A percentile compares a stretch with the other conserved stretches of the same genome.
These are phyloP conservation scores for Fusarium camptoceras DNA, from an alignment of 2,329 filamentous ascomycete genomes.

Conservation along the genomic window DNA sequence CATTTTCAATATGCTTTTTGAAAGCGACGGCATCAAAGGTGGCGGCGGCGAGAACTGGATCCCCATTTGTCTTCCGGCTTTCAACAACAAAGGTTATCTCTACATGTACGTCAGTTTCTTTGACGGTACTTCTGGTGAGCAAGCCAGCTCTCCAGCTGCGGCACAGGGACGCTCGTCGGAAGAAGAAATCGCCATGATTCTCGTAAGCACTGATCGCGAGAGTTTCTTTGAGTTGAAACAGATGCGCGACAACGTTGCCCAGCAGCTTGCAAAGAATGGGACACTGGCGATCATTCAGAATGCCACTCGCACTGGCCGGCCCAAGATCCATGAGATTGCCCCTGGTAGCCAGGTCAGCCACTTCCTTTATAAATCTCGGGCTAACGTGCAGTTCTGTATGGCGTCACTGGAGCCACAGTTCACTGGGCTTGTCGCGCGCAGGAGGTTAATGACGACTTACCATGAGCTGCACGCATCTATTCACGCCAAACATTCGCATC, in stretches of 20 bases:
- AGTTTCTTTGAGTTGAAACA: conserved; percentile 90
- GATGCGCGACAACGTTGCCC: conserved; percentile 71
- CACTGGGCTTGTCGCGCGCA: conserved; percentile 64
- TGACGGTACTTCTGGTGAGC: conserved; percentile 63
- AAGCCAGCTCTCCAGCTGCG: conserved; percentile 61
- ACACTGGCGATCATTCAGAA: conserved; percentile 79
- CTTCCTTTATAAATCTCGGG: conserved; percentile 94
- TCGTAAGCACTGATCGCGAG: conserved; percentile 94
- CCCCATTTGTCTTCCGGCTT: conserved; percentile 92
- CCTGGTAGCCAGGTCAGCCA: conserved; percentile 85
- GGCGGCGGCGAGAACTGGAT: conserved; percentile 97
- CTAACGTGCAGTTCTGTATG: conserved; percentile 97
- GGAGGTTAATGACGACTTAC: conserved; percentile 86
- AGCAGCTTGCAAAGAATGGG: conserved; percentile 80
- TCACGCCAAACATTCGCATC: conserved; percentile 85
- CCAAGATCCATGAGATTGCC: conserved; percentile 78
- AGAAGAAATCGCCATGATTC: conserved; percentile 87
- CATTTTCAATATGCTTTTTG: conserved; percentile 99
- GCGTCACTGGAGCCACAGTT: conserved; percentile 81
- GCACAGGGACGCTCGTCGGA: conserved; percentile 75
- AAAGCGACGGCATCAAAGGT: conserved; percentile 89
- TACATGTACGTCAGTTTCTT: conserved; percentile 99
- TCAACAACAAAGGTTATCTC: conserved; percentile 95
- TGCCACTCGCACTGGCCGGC: conserved; percentile 78
- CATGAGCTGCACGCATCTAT: conserved; percentile 84